Base-by-base conservation (phyloP, 495 filamentous ascomycete genomes). In the Immersiella caudata region DNA sequence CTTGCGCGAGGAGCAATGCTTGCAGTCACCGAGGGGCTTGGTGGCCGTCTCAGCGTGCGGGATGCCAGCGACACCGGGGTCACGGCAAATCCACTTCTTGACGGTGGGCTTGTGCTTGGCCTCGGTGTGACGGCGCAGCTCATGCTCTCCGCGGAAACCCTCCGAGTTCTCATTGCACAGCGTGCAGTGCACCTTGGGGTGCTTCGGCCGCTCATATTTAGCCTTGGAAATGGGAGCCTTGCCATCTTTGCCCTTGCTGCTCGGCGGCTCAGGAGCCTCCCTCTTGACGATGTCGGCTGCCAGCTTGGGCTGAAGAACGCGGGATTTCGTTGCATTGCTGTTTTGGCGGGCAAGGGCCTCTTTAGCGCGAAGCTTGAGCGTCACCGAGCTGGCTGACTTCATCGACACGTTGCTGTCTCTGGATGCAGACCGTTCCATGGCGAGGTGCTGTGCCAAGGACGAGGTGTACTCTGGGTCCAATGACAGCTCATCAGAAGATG, bases 101-200 rank as follows among this genome's bases (percentile, higher is more conserved):
- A 91, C 87, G 21, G 85, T 79, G n/a, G 72, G 64, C 16, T 88
- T 86, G 72, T 99, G 95, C 50, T 91, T 89, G 33, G 92, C 89
- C 51, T 93, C 89, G 67, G 87, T 86, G 72, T 99, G 95, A 27
- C 94, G 89, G 14, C 91, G 89, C 35, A 98, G 88, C 73, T 99
- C 95, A 74, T 97, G 95, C 26, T 96, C 92, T 46, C 95, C 95
- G 21, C 95, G 89, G 77, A 97, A 99, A 20, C 94, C 94, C 1
- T 93, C 88, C 0, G 90, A 92, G 60, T 92, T 85, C 54, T 91
- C 88, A 55, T 87, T 87, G 76, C 94, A 98, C 49, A 87, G 78
- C 11, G 76, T 75, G 73, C 94, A 98, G 65, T 83, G 83, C 54
- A 94, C 89, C 71, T 94, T 93, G 12, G 86, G 87, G 50, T 92